Evolutionary conservation across 352 stramenopile species (phyloP), one percentile per base, ranked within the genome.

Genomic region (Thraustotheca clavata): DNA sequence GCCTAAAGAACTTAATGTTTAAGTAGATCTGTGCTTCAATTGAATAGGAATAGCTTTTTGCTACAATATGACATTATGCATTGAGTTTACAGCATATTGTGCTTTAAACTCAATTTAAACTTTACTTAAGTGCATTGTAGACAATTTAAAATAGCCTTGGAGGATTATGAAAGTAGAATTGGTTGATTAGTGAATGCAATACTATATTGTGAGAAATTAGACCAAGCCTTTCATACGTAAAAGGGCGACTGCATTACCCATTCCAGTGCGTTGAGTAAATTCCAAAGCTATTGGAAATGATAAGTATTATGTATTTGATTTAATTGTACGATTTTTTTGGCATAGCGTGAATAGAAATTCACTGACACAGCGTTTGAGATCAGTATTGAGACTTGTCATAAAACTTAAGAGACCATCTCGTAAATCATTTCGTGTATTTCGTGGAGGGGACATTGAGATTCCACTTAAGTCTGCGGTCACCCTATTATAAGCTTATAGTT

Each of bases 301-400:
- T 11, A 4, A 34, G n/a, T n/a, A n/a, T n/a, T n/a, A n/a, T n/a
- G n/a, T n/a, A n/a, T n/a, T 34, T 33, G 9, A 11, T 35, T 3
- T 8, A 1, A n/a, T 59, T 73, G 60, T 76, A 92, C 83, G 76
- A 33, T 89, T 87, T 72, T 90, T 54, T 62, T 88, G 67, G 65
- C 79, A 90, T 4, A 92, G 73, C 34, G 83, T 61, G 62, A 81
- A 89, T 43, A 93, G 60, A 75, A 76, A 89, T 47, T 93, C 81
- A 48, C 79, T 79, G 40, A 74, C 72, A 67, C 76, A 88, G 29
- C 83, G 77, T 50, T 80, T 77, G 62, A 90, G 71, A 26, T 87
- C 73, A 9, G 79, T 86, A 52, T 92, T 71, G 18, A 89, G 65
- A 38, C 80, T 83, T 27, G 83, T 92, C 22, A 92, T 69, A 54